Evolutionary conservation across 306 rosid genomes (phyloP).

Genomic region (Cicer cuneatum): DNA sequence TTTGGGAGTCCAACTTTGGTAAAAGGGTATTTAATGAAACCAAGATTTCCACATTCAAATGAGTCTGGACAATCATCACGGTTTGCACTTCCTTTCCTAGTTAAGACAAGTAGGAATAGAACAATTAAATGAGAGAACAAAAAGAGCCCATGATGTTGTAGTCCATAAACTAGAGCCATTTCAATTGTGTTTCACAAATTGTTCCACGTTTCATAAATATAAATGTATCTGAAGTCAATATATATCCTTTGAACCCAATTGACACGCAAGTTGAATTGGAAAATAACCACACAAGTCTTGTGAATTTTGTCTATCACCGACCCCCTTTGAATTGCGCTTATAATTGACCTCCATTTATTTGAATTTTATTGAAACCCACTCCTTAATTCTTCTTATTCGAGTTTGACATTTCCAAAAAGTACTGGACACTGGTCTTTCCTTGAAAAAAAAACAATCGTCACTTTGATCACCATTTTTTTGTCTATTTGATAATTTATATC

Average conservation of each 20-base stretch:
- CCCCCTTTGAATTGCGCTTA: not conserved
- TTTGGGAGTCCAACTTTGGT: not conserved
- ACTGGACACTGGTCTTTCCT: not conserved
- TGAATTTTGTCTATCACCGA: not conserved
- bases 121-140: not conserved
- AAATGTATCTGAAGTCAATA: not conserved
- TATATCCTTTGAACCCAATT: not conserved
- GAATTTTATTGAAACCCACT: not conserved
- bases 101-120: conserved; percentile 8
- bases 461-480: not conserved
- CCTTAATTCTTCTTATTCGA: not conserved
- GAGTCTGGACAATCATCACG: not conserved
- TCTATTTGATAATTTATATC: not conserved
- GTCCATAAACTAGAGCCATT: not conserved
- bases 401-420: conserved; percentile 3
- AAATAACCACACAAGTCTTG: not conserved
- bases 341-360: conserved; percentile 7
- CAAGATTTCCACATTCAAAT: conserved; percentile 47
- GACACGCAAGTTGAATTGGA: conserved; percentile 9
- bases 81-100: not conserved
- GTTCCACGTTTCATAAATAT: not conserved
- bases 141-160: not conserved
- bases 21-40: conserved; percentile 19
- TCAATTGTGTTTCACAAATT: not conserved
- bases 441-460: not conserved